Evolutionary conservation across 2,329 filamentous ascomycete genomes (phyloP).

Genomic region (Alternaria solani): DNA sequence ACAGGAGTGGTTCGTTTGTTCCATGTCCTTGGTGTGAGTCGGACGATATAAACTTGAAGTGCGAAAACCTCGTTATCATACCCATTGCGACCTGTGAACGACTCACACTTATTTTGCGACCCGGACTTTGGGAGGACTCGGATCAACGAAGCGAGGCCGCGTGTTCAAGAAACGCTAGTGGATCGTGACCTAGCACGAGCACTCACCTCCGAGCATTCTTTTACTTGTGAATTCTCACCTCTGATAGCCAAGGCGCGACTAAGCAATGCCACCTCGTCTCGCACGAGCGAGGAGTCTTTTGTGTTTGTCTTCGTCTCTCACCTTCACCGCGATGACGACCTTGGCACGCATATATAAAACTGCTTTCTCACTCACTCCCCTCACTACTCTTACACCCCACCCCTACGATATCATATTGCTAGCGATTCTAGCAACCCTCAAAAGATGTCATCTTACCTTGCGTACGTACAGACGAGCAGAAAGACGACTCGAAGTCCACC

Average conservation of each 20-base stretch:
- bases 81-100: no score
- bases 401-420: neutral
- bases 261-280: accelerated
- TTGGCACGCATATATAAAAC: neutral
- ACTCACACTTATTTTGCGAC: accelerated
- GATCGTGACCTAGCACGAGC: no score
- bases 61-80: no score
- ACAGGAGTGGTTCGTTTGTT: accelerated
- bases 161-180: neutral
- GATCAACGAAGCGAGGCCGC: neutral
- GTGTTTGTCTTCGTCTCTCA: neutral
- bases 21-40: no score
- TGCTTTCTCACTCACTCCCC: neutral
- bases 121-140: neutral
- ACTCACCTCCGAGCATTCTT: no score
- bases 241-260: neutral
- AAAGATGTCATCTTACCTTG: accelerated
- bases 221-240: neutral
- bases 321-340: neutral
- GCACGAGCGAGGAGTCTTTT: neutral
- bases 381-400: neutral
- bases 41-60: no score
- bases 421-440: accelerated
- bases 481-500: neutral
- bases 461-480: neutral